These are phyloP conservation scores for Zymoseptoria brevis DNA, from an alignment of 2,329 filamentous ascomycete species.

Conservation along the genomic window DNA sequence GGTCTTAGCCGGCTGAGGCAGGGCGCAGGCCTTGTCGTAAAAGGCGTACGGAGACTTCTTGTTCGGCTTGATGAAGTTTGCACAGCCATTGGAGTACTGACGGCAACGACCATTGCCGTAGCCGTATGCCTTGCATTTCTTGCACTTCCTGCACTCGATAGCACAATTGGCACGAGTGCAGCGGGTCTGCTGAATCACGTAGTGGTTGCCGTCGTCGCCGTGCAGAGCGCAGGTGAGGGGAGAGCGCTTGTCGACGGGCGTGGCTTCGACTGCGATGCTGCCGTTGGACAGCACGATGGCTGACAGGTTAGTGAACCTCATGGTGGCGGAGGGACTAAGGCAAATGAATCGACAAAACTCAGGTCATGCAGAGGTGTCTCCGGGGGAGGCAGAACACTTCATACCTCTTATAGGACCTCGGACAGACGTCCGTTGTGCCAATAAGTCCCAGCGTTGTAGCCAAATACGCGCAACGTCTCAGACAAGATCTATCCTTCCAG, in stretches of 20 bases:
- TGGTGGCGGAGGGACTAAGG: not conserved
- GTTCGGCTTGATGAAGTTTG: not conserved
- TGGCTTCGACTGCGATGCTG: not conserved
- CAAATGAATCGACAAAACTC: not conserved
- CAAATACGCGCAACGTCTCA: not conserved
- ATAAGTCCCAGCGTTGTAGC: not conserved
- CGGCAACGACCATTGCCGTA: not conserved
- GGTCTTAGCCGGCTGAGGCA: not conserved
- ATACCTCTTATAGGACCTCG: too few species aligned
- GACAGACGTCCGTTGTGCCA: not conserved
- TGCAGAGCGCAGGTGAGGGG: not conserved
- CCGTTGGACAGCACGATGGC: not conserved
- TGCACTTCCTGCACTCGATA: not conserved
- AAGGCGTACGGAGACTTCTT: not conserved
- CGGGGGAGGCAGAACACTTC: not conserved
- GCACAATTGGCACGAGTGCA: not conserved
- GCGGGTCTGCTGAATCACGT: not conserved
- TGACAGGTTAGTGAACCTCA: not conserved
- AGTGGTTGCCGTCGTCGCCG: not conserved
- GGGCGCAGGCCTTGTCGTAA: not conserved
- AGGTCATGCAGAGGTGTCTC: not conserved
- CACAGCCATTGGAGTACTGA: not conserved
- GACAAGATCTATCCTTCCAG: not conserved
- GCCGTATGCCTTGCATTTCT: not conserved
- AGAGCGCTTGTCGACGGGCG: not conserved